Percentiles rank a stretch among this genome's conserved stretches.
These are phyloP conservation scores for Protomyces arabidopsidicola DNA, from an alignment of 1,139 yeast species.

Conservation along the genomic window DNA sequence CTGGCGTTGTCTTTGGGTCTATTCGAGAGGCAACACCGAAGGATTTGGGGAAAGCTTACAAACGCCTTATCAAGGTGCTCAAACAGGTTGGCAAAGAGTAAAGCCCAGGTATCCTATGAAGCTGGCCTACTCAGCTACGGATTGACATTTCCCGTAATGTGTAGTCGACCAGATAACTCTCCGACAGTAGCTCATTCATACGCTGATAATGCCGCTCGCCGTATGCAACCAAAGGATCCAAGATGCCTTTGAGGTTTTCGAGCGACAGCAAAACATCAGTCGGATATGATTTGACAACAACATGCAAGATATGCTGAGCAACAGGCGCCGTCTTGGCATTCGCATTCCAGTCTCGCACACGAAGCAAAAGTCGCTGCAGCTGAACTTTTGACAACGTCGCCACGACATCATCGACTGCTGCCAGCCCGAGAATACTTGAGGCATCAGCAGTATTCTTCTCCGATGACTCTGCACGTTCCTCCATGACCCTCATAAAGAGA, in stretches of 20 bases:
- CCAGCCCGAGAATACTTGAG: constrained; percentile 55
- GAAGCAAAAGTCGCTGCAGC: constrained; percentile 55
- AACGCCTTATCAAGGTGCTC: constrained; percentile 10
- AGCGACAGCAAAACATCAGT: constrained; percentile 57
- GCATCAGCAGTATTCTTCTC: constrained; percentile 42
- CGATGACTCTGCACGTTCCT: constrained; percentile 27
- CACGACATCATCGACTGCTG: constrained; percentile 62
- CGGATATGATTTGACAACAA: constrained; percentile 54
- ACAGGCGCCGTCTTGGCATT: constrained; percentile 74
- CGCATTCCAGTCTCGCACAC: constrained; percentile 92
- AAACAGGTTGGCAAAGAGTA: constrained; percentile 3
- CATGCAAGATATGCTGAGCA: constrained; percentile 70
- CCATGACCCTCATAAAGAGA: constrained; percentile 57
- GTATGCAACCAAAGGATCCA: constrained; percentile 78
- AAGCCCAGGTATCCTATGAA: too few species aligned
- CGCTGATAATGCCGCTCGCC: constrained; percentile 78
- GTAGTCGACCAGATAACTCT: constrained; percentile 79
- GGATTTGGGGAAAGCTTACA: background rate
- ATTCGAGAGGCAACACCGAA: constrained; percentile 8
- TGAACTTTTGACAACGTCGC: constrained; percentile 56
- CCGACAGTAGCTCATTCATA: constrained; percentile 73
- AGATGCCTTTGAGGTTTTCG: constrained; percentile 60
- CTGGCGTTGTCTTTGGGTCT: constrained; percentile 23
- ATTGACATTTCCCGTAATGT: constrained; percentile 59
- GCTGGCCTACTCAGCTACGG: background rate